These are phyloP conservation scores for Rhytidiadelphus loreus DNA, from an alignment of 225 moss, liverwort and hornwort genomes.

Conservation along the genomic window DNA sequence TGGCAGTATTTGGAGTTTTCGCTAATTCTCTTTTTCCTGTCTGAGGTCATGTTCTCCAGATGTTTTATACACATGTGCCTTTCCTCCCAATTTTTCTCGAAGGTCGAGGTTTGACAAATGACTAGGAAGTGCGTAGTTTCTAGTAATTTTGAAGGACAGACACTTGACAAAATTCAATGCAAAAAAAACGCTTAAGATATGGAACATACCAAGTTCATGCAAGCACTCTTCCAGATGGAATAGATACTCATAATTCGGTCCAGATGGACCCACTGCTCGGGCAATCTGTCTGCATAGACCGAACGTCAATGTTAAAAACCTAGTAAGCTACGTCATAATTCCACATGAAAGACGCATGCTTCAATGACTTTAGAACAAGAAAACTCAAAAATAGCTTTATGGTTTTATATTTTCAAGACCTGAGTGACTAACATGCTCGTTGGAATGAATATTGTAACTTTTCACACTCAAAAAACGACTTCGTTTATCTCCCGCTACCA, in stretches of 20 bases:
- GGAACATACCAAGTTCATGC: conserved; percentile 50
- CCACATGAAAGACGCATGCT: not conserved
- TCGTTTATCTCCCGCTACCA: not conserved
- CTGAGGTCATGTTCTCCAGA: not conserved
- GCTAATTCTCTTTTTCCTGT: not conserved
- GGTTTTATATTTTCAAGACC: not conserved
- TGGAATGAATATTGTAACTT: not conserved
- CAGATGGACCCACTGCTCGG: conserved; percentile 75
- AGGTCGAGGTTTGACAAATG: not conserved
- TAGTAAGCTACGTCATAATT: not conserved
- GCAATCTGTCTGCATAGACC: conserved; percentile 63
- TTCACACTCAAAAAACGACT: not conserved
- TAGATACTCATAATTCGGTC: conserved; percentile 55
- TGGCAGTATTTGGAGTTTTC: not conserved
- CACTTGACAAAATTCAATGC: not conserved
- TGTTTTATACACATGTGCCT: not conserved
- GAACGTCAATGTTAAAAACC: not conserved
- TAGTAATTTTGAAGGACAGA: not conserved
- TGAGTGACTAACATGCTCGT: not conserved
- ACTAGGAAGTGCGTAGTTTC: not conserved
- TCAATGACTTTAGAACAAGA: not conserved
- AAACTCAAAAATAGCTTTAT: not conserved
- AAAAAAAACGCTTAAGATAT: not conserved
- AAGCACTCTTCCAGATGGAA: conserved; percentile 56
- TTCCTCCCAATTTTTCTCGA: not conserved